Conservation (phyloP, 306 rosid genomes). For the Vigna angularis region DNA sequence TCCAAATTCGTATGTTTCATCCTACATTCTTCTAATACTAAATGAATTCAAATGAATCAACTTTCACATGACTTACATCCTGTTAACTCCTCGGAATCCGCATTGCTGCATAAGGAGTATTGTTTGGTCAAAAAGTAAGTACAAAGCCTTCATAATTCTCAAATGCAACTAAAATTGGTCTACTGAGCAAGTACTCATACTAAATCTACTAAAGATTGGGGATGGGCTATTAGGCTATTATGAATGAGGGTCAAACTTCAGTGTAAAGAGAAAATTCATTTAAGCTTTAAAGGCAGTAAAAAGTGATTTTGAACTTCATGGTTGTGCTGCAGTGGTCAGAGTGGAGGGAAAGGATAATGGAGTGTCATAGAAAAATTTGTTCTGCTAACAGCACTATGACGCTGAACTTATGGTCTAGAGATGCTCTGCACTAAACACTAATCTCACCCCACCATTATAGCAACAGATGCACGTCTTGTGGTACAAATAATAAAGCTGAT, state of each 20-base stretch:
- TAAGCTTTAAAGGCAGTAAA: background rate
- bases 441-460: slow-evolving; percentile 27
- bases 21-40: background rate
- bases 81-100: slow-evolving; percentile 12
- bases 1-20: background rate
- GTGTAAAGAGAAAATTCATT: slow-evolving; percentile 10
- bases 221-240: background rate
- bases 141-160: slow-evolving; percentile 14
- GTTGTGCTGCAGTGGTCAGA: slow-evolving; percentile 22
- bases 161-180: background rate
- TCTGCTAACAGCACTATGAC: slow-evolving; percentile 15
- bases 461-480: slow-evolving; percentile 1
- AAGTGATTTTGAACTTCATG: slow-evolving; percentile 29
- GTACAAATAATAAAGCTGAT: background rate
- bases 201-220: background rate
- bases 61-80: background rate
- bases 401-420: slow-evolving; percentile 23
- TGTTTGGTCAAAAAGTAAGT: slow-evolving; percentile 16
- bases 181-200: slow-evolving; percentile 23
- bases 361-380: slow-evolving; percentile 13
- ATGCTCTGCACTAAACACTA: background rate
- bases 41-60: slow-evolving; percentile 2
- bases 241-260: slow-evolving; percentile 1
- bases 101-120: background rate
- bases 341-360: slow-evolving; percentile 26